Base-by-base conservation (phyloP, 2,329 filamentous ascomycete species). In the Monosporascus cannonballus region DNA sequence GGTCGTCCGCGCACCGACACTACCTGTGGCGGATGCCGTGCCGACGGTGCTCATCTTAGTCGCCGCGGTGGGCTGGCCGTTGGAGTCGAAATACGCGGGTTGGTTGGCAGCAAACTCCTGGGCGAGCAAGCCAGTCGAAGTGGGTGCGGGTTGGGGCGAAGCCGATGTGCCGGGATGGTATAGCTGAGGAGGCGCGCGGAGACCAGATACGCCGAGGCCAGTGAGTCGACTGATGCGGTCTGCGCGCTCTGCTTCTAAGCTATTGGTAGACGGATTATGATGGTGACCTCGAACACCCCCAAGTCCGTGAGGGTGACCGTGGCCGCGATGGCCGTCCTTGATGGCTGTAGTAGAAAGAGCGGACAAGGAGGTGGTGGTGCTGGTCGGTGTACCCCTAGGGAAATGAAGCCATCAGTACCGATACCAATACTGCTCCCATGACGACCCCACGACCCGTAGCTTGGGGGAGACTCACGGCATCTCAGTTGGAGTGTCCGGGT, bases 161-260 rank as follows among this genome's bases (percentile, higher is more conserved):
- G 75, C 72, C 15, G 70, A 69, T 34, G 68, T 64, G 55, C 60
- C 61, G 27, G 57, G 48, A 47, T 66, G 63, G 51, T 70, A 56
- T 56, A 66, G 58, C 59, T 63, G 62, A 6, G 30, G 11, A 34
- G 73, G 70, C 30, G 81, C 76, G 56, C 89, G 85, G 44, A 87
- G 79, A n/a, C 90, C 89, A 17, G 88, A 86, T 53, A 96, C 86
- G 52, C 89, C 91, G 38, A 96, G 82, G n/a, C 93, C 93, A 14
- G 92, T 89, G 22, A 96, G 84, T 49, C 93, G 91, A 44, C 91
- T 96, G 71, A 97, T 96, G 64, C 93, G 91, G 71, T 96, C 92
- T 57, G 90, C 91, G 61, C 92, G 90, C 71, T 96, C 92, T 57
- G 91, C 91, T 64, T 96, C 92, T 55, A 94, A 84, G 63, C 87